Conservation (phyloP, 768 basidiomycete species). For the Pseudohyphozyma bogoriensis region DNA sequence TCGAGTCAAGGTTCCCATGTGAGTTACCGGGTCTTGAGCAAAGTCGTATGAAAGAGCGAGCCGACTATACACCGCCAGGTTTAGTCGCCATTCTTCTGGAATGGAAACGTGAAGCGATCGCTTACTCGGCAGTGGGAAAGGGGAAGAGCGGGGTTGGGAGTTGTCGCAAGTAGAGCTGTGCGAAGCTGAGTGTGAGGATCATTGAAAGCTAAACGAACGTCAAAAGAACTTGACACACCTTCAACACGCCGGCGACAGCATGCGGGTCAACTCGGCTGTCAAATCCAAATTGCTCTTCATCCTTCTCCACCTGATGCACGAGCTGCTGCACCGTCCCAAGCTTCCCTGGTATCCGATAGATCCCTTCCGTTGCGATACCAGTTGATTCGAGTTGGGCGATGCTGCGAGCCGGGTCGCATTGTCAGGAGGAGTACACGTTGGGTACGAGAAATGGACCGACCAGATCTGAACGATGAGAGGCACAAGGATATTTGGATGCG, state of each 20-base stretch:
- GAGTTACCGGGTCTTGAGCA: slow-evolving; percentile 2
- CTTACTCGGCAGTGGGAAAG: slow-evolving; percentile 16
- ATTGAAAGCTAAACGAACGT: background rate
- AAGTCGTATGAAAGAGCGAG: background rate
- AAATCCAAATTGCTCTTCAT: slow-evolving; percentile 30
- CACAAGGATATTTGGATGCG: slow-evolving; percentile 17
- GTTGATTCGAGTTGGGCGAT: slow-evolving; percentile 25
- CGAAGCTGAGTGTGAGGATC: background rate
- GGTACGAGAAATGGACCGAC: background rate
- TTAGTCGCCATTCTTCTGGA: background rate
- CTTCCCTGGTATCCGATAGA: slow-evolving; percentile 31
- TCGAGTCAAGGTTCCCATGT: slow-evolving; percentile 7
- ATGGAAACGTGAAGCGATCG: slow-evolving; percentile 43
- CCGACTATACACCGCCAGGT: background rate
- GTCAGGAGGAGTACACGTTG: too few species aligned
- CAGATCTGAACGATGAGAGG: slow-evolving; percentile 25
- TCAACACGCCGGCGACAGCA: slow-evolving; percentile 29
- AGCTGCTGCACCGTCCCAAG: slow-evolving; percentile 24
- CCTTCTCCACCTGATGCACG: slow-evolving; percentile 30
- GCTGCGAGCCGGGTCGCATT: background rate
- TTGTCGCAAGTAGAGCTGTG: slow-evolving; percentile 32
- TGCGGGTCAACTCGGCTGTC: slow-evolving; percentile 23
- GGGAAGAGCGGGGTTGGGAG: slow-evolving; percentile 30
- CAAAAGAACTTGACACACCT: slow-evolving; percentile 1
- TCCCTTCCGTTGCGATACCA: slow-evolving; percentile 29